Base-by-base conservation (phyloP, 2,329 filamentous ascomycete species). In the Colletotrichum endophyticum region DNA sequence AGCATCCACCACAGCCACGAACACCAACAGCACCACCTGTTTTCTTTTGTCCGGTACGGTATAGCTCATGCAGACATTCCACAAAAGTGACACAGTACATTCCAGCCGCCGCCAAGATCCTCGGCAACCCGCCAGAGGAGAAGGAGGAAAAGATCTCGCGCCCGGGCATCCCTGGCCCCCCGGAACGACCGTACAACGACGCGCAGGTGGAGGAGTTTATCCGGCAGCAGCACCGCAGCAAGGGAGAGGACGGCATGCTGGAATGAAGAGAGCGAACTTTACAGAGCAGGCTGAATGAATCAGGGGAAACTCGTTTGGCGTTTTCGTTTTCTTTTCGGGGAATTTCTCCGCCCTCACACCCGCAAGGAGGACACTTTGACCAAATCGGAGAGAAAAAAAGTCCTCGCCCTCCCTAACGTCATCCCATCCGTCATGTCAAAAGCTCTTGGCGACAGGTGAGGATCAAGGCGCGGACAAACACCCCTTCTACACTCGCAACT, bases 181-280 rank as follows among this genome's bases (percentile, higher is more conserved):
- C 88, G 4, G 79, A 86, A 13, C 83, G 88, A 16, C 89, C 88
- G 0, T 77, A 83, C 27, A 85, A 91, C 71, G 89, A 90, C 77
- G 70, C 80, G 7, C 85, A 88, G 78, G 90, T 91, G 66, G 88
- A 89, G 76, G 87, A 89, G 32, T 91, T 91, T 75, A 82, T 91
- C 36, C 84, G 87, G 66, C 88, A 90, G 66, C 89, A 91, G 82
- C 88, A 91, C 79, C 81, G 85, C 53, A 91, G 89, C 81, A 87
- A 85, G 76, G 83, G 79, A 34, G 78, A 82, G 13, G 81, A 84
- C 28, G 81, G 80, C 8, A 62, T 82, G 25, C 72, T 81, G 67
- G 69, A 81, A 73, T 59, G 66, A 78, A 11, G 44, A 56, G 30
- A 63, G 2, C 36, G 0, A 39, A 39, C 36, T 11, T 2, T 28